phyloP scores from a whole-genome alignment of 2,329 filamentous ascomycete genomes.

The Aspergillus phoenicis region DNA sequence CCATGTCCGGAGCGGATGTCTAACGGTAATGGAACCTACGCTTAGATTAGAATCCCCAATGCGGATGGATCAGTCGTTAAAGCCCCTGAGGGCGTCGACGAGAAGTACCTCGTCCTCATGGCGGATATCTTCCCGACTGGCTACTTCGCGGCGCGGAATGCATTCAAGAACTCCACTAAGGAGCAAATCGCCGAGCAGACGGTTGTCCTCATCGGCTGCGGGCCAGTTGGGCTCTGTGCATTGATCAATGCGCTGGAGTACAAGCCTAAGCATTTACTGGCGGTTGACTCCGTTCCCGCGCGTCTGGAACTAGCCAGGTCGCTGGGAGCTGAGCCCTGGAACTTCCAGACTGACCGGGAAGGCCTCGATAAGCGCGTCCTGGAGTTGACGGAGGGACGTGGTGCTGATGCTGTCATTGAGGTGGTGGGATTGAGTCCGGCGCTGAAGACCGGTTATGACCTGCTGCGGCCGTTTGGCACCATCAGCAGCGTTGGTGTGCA shows the following conservation, averaged over 20 bases:
- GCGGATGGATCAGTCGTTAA: constrained; percentile 81
- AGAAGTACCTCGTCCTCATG: constrained; percentile 80
- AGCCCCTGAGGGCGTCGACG: constrained; percentile 69
- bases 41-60: constrained; percentile 69
- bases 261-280: constrained; percentile 74
- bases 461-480: constrained; percentile 71
- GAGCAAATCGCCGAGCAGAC: constrained; percentile 67
- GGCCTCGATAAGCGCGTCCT: constrained; percentile 69
- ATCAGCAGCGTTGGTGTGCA: constrained; percentile 78
- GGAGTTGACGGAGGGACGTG: constrained; percentile 75
- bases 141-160: constrained; percentile 80
- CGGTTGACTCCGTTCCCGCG: constrained; percentile 75
- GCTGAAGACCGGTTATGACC: constrained; percentile 69
- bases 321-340: constrained; percentile 80
- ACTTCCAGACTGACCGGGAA: constrained; percentile 69
- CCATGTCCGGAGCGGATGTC: background rate
- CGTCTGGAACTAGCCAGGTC: constrained; percentile 71
- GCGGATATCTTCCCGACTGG: constrained; percentile 88
- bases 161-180: constrained; percentile 63
- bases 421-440: constrained; percentile 72
- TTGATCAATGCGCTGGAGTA: constrained; percentile 75
- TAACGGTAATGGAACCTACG: constrained; percentile 22
- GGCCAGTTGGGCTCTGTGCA: constrained; percentile 82
- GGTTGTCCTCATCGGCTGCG: constrained; percentile 81
- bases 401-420: constrained; percentile 83